phyloP scores from a whole-genome alignment of 805 yeast genomes.

The Cyberlindnera galapagoensis region DNA sequence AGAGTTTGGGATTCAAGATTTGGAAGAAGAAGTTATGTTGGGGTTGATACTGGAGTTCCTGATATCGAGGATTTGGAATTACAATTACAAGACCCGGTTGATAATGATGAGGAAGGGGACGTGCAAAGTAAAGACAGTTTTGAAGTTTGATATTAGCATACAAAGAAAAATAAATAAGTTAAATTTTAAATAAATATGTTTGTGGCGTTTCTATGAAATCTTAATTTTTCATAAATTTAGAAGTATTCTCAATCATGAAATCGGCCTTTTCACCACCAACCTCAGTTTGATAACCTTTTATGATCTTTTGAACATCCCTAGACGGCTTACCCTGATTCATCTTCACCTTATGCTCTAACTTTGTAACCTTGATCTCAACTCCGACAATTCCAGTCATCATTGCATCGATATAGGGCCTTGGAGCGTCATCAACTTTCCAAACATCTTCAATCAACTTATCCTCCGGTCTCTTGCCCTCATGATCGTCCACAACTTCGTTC shows the following conservation, averaged over 20 bases:
- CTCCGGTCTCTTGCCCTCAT: slow-evolving; percentile 36
- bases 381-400: slow-evolving; percentile 49
- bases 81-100: slow-evolving; percentile 10
- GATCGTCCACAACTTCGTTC: slow-evolving; percentile 36
- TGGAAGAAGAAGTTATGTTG: slow-evolving; percentile 4
- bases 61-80: slow-evolving; percentile 15
- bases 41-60: slow-evolving; percentile 1
- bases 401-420: slow-evolving; percentile 36
- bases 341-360: slow-evolving; percentile 48
- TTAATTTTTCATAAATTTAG: too few relatives aligned
- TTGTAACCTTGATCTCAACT: slow-evolving; percentile 41
- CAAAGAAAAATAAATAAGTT: too few relatives aligned
- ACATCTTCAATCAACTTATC: slow-evolving; percentile 21
- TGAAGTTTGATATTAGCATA: slow-evolving; percentile 9
- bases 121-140: slow-evolving; percentile 5
- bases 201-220: too few relatives aligned
- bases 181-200: too few relatives aligned
- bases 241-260: slow-evolving; percentile 9
- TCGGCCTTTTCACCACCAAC: slow-evolving; percentile 24
- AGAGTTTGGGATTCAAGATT: slow-evolving; percentile 7
- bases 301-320: slow-evolving; percentile 45
- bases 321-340: slow-evolving; percentile 44
- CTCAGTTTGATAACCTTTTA: slow-evolving; percentile 39
- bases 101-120: slow-evolving; percentile 3
- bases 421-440: slow-evolving; percentile 58